A percentile compares a stretch with the other conserved stretches of the same genome.
phyloP scores from a whole-genome alignment of 495 filamentous ascomycete species.

The Pseudevernia furfuracea region DNA sequence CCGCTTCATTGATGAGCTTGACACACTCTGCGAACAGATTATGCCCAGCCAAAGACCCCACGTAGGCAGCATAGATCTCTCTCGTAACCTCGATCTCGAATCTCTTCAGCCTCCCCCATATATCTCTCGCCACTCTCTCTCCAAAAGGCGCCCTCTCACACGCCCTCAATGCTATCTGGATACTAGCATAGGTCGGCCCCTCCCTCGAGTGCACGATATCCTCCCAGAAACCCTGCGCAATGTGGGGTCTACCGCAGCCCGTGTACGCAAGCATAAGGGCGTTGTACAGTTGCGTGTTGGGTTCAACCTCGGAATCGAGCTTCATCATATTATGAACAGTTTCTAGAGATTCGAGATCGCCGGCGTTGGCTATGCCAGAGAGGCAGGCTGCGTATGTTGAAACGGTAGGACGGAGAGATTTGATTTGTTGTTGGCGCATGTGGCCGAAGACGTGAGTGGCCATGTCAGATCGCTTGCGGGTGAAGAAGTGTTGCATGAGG shows the following conservation, averaged over 20 bases:
- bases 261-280: slow-evolving; percentile 80
- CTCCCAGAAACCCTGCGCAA: slow-evolving; percentile 70
- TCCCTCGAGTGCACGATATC: slow-evolving; percentile 69
- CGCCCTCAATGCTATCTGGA: slow-evolving; percentile 68
- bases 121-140: slow-evolving; percentile 54
- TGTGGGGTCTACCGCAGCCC: slow-evolving; percentile 52
- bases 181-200: slow-evolving; percentile 70
- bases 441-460: slow-evolving; percentile 79
- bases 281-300: slow-evolving; percentile 69
- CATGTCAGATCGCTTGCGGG: slow-evolving; percentile 67
- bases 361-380: slow-evolving; percentile 58
- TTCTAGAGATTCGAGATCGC: slow-evolving; percentile 56
- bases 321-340: slow-evolving; percentile 87
- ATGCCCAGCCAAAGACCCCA: slow-evolving; percentile 64
- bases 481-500: slow-evolving; percentile 80
- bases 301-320: slow-evolving; percentile 70
- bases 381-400: slow-evolving; percentile 73
- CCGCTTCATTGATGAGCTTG: slow-evolving; percentile 54
- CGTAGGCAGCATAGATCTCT: slow-evolving; percentile 63
- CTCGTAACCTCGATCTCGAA: slow-evolving; percentile 71
- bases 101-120: slow-evolving; percentile 64
- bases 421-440: slow-evolving; percentile 63
- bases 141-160: slow-evolving; percentile 61
- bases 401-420: slow-evolving; percentile 50
- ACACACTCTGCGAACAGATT: slow-evolving; percentile 57